Evolutionary conservation across 2,329 filamentous ascomycete species (phyloP), one percentile per base, ranked within the genome.

Genomic region (Fusarium redolens): DNA sequence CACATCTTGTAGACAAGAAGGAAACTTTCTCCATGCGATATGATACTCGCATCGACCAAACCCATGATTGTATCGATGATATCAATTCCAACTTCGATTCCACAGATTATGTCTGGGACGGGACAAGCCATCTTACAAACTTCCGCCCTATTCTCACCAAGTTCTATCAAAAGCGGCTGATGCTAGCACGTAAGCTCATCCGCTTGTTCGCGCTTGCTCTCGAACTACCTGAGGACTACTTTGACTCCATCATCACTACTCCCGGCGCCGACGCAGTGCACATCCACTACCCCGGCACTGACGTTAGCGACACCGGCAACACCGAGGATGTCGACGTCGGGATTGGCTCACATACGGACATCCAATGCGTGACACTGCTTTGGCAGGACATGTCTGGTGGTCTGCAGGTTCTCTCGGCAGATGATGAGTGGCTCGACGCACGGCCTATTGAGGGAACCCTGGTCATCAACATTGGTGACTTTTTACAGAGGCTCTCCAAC

Each of bases 301-400:
- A 66, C 7, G 40, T 14, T 25, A 8, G 41, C 41, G 25, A 58
- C 11, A 58, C 41, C 1, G 41, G 41, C 22, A 45, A 33, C 9
- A 22, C 43, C 0, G 43, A 66, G 0, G 61, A 65, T 8, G 28
- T 65, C 4, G 63, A 66, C 2, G 63, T 66, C 1, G 63, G 63
- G 0, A 66, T 66, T 12, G 63, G 61, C 18, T 65, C 63, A 1
- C 63, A 66, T 13, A 66, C 63, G 1, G 63, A 66, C 1, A 66
- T 66, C 1, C 63, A 66, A 10, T 66, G 63, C 31, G 43, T 66
- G 20, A 66, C 63, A 30, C n/a, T 65, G 7, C 63, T 65, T 5
- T 66, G 63, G 63, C 63, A 66, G n/a, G 63, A 66, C 5, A 66
- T 66, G 63, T 66, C 63, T 0, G 63, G 63, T 6, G 63, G 63